Conservation (phyloP, 768 basidiomycete species). For the Boletus huronensis region DNA sequence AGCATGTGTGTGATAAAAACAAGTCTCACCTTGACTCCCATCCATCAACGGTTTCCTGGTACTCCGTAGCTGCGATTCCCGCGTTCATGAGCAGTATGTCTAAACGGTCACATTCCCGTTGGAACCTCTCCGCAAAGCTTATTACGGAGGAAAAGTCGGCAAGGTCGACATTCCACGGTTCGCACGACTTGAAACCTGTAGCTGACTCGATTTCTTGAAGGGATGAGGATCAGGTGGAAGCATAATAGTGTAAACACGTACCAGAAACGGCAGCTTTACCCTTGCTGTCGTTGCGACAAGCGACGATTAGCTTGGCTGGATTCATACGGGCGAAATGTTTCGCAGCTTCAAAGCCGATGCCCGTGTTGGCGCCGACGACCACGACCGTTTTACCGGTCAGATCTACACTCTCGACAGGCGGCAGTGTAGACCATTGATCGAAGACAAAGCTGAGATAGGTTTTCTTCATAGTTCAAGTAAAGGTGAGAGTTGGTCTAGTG, state of each 20-base stretch:
- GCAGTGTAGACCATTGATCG: constrained; percentile 18
- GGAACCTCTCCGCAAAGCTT: constrained; percentile 8
- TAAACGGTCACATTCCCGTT: constrained; percentile 6
- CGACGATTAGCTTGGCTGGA: constrained; percentile 26
- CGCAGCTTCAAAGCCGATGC: constrained; percentile 32
- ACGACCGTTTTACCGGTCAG: constrained; percentile 31
- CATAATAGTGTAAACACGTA: background rate
- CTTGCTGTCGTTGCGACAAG: constrained; percentile 27
- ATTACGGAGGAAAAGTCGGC: constrained; percentile 15
- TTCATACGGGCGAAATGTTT: constrained; percentile 33
- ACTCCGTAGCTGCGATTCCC: constrained; percentile 15
- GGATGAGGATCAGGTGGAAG: background rate
- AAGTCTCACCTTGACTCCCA: constrained; percentile 39
- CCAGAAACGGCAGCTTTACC: constrained; percentile 21
- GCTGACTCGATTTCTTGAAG: constrained; percentile 19
- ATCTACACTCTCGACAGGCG: constrained; percentile 18
- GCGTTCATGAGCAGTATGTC: constrained; percentile 45
- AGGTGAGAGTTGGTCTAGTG: background rate
- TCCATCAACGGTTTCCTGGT: constrained; percentile 36
- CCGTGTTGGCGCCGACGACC: constrained; percentile 33
- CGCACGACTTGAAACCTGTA: constrained; percentile 29
- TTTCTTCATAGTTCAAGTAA: constrained; percentile 9
- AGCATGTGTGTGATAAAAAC: background rate
- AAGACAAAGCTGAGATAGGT: background rate
- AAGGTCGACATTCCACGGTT: constrained; percentile 9